Evolutionary conservation across 2,329 filamentous ascomycete genomes (phyloP), one percentile per base, ranked within the genome.

Genomic region (Paraphoma chrysanthemicola): DNA sequence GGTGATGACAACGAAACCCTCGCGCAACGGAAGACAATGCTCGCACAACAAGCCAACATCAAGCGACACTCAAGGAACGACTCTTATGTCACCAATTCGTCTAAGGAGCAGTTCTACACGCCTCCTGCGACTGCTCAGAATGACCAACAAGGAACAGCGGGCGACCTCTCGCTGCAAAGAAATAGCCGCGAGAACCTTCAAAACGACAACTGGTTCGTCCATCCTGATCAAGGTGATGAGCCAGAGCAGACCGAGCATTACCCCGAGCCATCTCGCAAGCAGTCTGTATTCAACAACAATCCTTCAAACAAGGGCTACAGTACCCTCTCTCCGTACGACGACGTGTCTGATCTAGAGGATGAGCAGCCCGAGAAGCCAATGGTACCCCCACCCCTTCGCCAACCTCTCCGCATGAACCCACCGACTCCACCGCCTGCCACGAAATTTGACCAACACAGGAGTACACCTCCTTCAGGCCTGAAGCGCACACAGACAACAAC

Each of bases 151-250:
- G 57, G 60, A 6, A 44, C 54, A 1, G 53, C 64, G 1, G 73
- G 70, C 9, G 66, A 78, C 66, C 60, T 73, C 10, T 62, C 71
- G 5, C 59, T 74, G 1, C 66, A 72, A 44, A 63, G 55, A 10
- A 68, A 65, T 42, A 71, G 62, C 47, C 72, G 67, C 44, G 71
- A 78, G 45, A 67, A 58, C 14, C 60, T 82, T 14, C 73, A 79
- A 30, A 76, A 74, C 41, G 79, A 82, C 62, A 82, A 82, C 51
- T 83, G 81, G 81, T 80, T 80, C 51, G 76, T 81, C 60, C 62
- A 74, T 43, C 62, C 63, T n/a, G 64, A 72, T 7, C 44, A 60
- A 10, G 54, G 67, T 1, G 60, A 64, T 1, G 63, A 67, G 10
- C 43, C 44, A 11, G 62, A 50, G 23, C 45, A 60, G 16, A 50